phyloP scores from a whole-genome alignment of 495 filamentous ascomycete species.

The Penicillium manginii region DNA sequence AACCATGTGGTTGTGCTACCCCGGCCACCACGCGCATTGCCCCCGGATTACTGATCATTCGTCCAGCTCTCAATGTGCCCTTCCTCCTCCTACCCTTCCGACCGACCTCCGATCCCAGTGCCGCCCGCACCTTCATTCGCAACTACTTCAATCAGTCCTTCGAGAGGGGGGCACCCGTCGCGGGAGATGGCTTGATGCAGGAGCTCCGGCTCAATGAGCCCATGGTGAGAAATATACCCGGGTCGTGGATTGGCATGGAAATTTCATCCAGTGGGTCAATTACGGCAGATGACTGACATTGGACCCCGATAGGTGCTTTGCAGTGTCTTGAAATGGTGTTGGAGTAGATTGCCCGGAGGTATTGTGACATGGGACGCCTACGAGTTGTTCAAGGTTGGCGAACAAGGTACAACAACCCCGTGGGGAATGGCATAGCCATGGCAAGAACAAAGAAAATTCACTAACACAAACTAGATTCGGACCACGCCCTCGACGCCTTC shows the following conservation, averaged over 20 bases:
- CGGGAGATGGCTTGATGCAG: slow-evolving; percentile 73
- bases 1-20: slow-evolving; percentile 30
- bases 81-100: slow-evolving; percentile 96
- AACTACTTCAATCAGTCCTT: slow-evolving; percentile 77
- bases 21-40: slow-evolving; percentile 28
- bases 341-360: slow-evolving; percentile 89
- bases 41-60: slow-evolving; percentile 41
- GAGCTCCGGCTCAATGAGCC: slow-evolving; percentile 93
- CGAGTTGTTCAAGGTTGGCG: slow-evolving; percentile 92
- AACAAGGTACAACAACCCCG: slow-evolving; percentile 70
- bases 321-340: slow-evolving; percentile 98
- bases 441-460: slow-evolving; percentile 13
- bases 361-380: slow-evolving; percentile 98
- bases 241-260: not conserved
- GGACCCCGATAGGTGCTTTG: slow-evolving; percentile 71
- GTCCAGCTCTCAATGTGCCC: slow-evolving; percentile 79
- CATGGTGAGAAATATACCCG: slow-evolving; percentile 62
- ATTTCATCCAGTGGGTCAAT: no score
- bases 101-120: slow-evolving; percentile 87
- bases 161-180: slow-evolving; percentile 51
- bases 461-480: slow-evolving; percentile 68
- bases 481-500: slow-evolving; percentile 90
- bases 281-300: not conserved
- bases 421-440: not conserved
- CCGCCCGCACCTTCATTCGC: slow-evolving; percentile 87